Evolutionary conservation across 73 alveolate species (phyloP).

Genomic region (Effrenium voratum): DNA sequence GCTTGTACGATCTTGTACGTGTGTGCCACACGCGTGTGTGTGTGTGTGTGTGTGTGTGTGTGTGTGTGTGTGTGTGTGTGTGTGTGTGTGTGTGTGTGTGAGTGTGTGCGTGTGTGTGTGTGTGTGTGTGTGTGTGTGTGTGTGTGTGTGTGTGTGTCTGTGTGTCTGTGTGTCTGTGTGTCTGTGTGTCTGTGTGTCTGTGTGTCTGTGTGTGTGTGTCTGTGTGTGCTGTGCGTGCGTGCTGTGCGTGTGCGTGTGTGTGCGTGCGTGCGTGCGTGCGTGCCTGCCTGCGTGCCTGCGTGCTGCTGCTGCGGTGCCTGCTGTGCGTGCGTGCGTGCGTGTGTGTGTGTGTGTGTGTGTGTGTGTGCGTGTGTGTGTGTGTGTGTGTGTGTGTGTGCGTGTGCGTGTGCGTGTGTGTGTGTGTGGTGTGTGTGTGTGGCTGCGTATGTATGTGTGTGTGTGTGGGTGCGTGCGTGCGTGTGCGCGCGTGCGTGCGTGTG

Average conservation of each 20-base stretch:
- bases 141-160: constrained; percentile 13
- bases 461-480: too few species aligned
- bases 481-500: too few species aligned
- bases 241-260: background rate
- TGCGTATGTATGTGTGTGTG: too few species aligned
- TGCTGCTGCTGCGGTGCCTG: background rate
- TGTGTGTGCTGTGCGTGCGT: too few species aligned
- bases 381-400: background rate
- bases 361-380: background rate
- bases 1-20: too few species aligned
- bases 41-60: background rate
- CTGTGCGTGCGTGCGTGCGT: background rate
- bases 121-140: constrained; percentile 24
- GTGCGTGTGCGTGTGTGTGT: background rate
- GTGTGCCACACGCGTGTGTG: background rate
- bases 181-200: constrained; percentile 5
- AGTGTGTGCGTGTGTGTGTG: constrained; percentile 9
- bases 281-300: background rate
- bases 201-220: constrained; percentile 2
- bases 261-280: background rate
- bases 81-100: constrained; percentile 27
- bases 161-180: constrained; percentile 12
- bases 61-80: constrained; percentile 31
- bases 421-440: background rate
- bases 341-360: constrained; percentile 4